Base-by-base conservation (phyloP, 306 rosid species). In the Canavalia gladiata region DNA sequence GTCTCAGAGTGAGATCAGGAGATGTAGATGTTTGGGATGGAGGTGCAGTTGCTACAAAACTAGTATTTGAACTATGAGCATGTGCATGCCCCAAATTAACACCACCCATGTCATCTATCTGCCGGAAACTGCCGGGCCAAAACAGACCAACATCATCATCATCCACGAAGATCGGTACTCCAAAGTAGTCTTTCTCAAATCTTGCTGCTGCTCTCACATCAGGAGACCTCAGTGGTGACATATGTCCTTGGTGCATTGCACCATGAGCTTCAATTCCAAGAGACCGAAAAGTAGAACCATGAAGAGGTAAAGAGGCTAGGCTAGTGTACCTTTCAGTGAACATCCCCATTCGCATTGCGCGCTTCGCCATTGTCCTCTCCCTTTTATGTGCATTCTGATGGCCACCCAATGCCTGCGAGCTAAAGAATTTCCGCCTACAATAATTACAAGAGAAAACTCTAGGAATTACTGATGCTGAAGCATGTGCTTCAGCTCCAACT, bases 51-150 rank as follows among this genome's bases (percentile, higher is more conserved):
- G 70, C 56, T 42, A 69, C 81, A 33, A 74, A 47, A 76, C 75
- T 86, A 71, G 83, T 39, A 30, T 68, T 84, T 35, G 90, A 42
- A 81, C 6, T 72, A 52, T 83, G 88, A 42, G 68, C 77, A 52
- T 51, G 49, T 60, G 80, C 86, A 68, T 65, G 35, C 34, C 67
- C 78, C 57, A 76, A n/a, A 55, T 58, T 70, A 59, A 76, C 82
- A 31, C 84, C 64, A 68, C 28, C 76, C 54, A 84, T 69, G 49
- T 76, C 86, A n/a, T 85, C 88, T 47, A 84, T 86, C 81, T 82
- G 94, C 39, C 98, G 85, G 79, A 90, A 94, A 74, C 98, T 92
- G 43, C 98, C 98, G 0, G 98, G 98, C 98, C 98, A 94, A 81
- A 89, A 87, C 34, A 85, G 11, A 41, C 88, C 88, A 39, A 52